Conservation (phyloP, 306 rosid species). For the Ceratonia siliqua region DNA sequence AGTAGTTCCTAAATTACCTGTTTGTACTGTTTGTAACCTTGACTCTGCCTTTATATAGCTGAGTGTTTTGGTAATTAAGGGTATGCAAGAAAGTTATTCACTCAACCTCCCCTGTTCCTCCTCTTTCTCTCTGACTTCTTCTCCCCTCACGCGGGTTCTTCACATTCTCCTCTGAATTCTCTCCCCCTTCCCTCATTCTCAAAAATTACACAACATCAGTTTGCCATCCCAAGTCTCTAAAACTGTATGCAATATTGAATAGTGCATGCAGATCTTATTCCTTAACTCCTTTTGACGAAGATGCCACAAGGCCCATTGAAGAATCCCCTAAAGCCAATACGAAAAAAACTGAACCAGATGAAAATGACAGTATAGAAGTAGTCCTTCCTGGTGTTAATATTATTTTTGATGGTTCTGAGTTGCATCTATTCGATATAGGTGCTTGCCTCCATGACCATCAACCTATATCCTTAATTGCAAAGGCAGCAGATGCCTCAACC, state of each 20-base stretch:
- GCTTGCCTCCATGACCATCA: slow-evolving; percentile 98
- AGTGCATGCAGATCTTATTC: slow-evolving; percentile 75
- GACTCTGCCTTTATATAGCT: slow-evolving; percentile 93
- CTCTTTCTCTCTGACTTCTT: too few species aligned
- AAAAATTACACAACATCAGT: too few species aligned
- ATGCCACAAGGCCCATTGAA: slow-evolving; percentile 59
- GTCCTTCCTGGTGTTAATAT: slow-evolving; percentile 90
- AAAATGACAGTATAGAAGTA: slow-evolving; percentile 78
- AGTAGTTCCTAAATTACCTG: too few species aligned
- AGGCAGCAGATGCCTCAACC: slow-evolving; percentile 81
- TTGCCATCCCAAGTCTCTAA: slow-evolving; percentile 37
- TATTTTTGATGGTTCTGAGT: slow-evolving; percentile 82
- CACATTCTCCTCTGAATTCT: too few species aligned
- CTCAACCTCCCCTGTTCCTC: too few species aligned
- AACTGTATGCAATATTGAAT: slow-evolving; percentile 30
- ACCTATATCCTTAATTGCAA: slow-evolving; percentile 77
- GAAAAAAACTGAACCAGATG: slow-evolving; percentile 64
- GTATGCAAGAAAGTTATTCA: too few species aligned
- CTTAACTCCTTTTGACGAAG: slow-evolving; percentile 56
- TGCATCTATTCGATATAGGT: slow-evolving; percentile 86
- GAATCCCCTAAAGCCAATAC: slow-evolving; percentile 50
- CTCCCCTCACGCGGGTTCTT: too few species aligned
- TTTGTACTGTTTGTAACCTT: slow-evolving; percentile 84
- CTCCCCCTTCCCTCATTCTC: slow-evolving; percentile 83
- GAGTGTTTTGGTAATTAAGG: too few species aligned